A percentile compares a stretch with the other conserved stretches of the same genome.
Evolutionary conservation across 1,139 yeast genomes (phyloP).

Genomic region (Taphrina wiesneri): DNA sequence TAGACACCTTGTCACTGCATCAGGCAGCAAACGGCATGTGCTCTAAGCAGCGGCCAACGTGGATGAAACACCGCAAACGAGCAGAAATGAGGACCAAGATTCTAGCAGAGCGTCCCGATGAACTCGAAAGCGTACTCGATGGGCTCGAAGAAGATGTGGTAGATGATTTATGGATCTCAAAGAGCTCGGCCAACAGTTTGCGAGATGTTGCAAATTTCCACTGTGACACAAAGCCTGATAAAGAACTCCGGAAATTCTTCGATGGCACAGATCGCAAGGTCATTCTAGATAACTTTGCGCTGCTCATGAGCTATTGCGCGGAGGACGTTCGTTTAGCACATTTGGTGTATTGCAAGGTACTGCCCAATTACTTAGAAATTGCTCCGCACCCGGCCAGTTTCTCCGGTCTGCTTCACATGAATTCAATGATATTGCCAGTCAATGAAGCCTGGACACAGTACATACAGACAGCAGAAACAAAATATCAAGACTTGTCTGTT

Average conservation of each 20-base stretch:
- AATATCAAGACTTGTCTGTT: conserved; percentile 61
- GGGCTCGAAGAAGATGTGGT: conserved; percentile 42
- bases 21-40: conserved; percentile 91
- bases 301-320: conserved; percentile 78
- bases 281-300: conserved; percentile 59
- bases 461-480: conserved; percentile 63
- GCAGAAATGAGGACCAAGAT: conserved; percentile 39
- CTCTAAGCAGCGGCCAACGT: conserved; percentile 80
- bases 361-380: conserved; percentile 64
- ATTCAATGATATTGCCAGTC: conserved; percentile 79
- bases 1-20: conserved; percentile 93
- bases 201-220: conserved; percentile 80
- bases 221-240: conserved; percentile 69
- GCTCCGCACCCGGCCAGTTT: conserved; percentile 95
- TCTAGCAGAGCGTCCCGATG: conserved; percentile 38
- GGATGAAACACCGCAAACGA: conserved; percentile 61
- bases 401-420: conserved; percentile 77
- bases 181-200: conserved; percentile 77
- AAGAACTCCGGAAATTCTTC: conserved; percentile 66
- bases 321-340: conserved; percentile 77
- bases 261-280: conserved; percentile 56
- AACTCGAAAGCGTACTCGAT: conserved; percentile 41
- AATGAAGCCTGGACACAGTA: conserved; percentile 72
- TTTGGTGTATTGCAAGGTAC: conserved; percentile 64
- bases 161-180: conserved; percentile 69